These are phyloP conservation scores for Pezizomycotina sp. DNA, from an alignment of 2,329 filamentous ascomycete species.

Conservation along the genomic window DNA sequence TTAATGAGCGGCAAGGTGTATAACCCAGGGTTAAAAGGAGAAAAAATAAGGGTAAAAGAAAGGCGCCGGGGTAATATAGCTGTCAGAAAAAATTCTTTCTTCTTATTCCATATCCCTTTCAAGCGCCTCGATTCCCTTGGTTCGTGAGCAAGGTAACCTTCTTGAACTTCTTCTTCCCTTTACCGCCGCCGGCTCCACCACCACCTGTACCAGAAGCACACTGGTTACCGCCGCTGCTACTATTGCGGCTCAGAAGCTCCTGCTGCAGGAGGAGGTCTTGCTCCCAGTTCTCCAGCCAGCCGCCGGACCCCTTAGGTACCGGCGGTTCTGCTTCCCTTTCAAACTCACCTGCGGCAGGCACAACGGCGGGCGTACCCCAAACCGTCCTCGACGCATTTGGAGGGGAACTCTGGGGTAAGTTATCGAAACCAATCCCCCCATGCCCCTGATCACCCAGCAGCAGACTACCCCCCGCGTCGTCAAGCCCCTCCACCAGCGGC, in stretches of 20 bases:
- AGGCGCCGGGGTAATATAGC: too few species aligned
- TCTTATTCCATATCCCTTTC: too few species aligned
- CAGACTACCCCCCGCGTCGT: not conserved
- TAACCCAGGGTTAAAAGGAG: too few species aligned
- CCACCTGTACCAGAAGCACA: constrained; percentile 21
- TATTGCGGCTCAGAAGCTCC: constrained; percentile 31
- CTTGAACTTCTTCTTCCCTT: constrained; percentile 53
- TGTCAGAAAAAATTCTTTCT: too few species aligned
- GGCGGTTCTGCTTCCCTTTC: constrained; percentile 20
- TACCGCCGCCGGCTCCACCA: constrained; percentile 29
- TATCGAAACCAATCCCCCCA: constrained; percentile 43
- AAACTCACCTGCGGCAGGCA: constrained; percentile 39
- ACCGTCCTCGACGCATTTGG: constrained; percentile 62
- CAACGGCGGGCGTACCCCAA: constrained; percentile 69
- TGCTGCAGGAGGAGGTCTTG: constrained; percentile 53
- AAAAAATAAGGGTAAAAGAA: too few species aligned
- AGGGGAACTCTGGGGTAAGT: constrained; percentile 65
- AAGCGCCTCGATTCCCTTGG: constrained; percentile 31
- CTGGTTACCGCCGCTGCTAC: constrained; percentile 14
- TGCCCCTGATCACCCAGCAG: constrained; percentile 22
- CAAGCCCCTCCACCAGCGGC: too few species aligned
- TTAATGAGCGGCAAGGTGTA: too few species aligned
- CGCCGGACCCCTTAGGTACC: constrained; percentile 42
- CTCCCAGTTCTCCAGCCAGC: constrained; percentile 75
- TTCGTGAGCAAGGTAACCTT: constrained; percentile 60